Conservation (phyloP, 2,329 filamentous ascomycete species). For the Fusarium sp. region DNA sequence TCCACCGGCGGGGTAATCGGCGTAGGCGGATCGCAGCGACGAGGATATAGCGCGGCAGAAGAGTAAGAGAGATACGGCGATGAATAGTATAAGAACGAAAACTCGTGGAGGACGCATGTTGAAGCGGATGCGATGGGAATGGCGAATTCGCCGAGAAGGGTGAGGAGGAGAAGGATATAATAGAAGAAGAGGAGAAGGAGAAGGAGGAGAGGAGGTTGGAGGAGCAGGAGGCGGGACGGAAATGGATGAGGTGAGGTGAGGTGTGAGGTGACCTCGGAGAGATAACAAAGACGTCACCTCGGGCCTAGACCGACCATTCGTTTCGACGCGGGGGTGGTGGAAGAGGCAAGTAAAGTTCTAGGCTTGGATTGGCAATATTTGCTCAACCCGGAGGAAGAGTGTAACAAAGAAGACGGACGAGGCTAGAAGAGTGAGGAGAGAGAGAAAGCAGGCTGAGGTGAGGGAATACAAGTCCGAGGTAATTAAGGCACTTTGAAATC, state of each 20-base stretch:
- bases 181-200: slow-evolving; percentile 11
- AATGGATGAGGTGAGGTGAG: slow-evolving; percentile 39
- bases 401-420: slow-evolving; percentile 13
- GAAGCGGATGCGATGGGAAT: slow-evolving; percentile 31
- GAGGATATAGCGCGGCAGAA: slow-evolving; percentile 65
- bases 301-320: slow-evolving; percentile 34
- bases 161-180: slow-evolving; percentile 12
- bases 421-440: slow-evolving; percentile 15
- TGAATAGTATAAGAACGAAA: slow-evolving; percentile 66
- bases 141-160: slow-evolving; percentile 5
- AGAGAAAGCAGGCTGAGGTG: slow-evolving; percentile 2
- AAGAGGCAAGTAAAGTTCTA: slow-evolving; percentile 8
- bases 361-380: slow-evolving; percentile 5
- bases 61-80: slow-evolving; percentile 66
- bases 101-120: slow-evolving; percentile 68
- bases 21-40: slow-evolving; percentile 44
- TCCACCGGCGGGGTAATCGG: slow-evolving; percentile 45
- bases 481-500: background rate
- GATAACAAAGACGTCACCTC: slow-evolving; percentile 42
- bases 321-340: slow-evolving; percentile 1
- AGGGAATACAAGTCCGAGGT: background rate
- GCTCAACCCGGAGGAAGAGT: background rate
- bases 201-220: slow-evolving; percentile 20
- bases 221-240: slow-evolving; percentile 8
- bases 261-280: slow-evolving; percentile 37